Base-by-base conservation (phyloP, 1,284 basidiomycete genomes). In the Ceratobasidium sp. region DNA sequence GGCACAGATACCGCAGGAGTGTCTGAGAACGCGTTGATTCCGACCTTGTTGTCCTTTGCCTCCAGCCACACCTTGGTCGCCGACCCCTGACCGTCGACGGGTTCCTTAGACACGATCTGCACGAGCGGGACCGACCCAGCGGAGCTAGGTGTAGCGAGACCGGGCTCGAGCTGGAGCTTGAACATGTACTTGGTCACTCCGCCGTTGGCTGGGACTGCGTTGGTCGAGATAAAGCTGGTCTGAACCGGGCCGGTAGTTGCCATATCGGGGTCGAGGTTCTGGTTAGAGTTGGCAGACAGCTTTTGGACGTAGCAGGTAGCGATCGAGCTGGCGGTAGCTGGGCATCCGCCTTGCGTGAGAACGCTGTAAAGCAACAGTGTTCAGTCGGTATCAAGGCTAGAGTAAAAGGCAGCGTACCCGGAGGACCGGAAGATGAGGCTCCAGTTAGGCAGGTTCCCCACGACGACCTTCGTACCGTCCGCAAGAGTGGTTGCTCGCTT, bases 41-140 rank as follows among this genome's bases (percentile, higher is more conserved):
- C 60, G 20, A 40, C 60, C 4, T 39, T 3, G 33, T 63, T 63
- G 12, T 63, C 33, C 20, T 26, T 20, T 9, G 23, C 39, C 6
- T 49, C 73, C 49, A 53, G 40, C 51, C 23, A 53, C 5, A 51
- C 73, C 20, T 76, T 76, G n/a, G 73, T 67, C 58, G 40, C 15
- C 4, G 56, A 66, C 4, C 63, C 63, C 26, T 63, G 61, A 28
- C 51, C 51, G 3, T 63, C 60, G 26, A 68, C 20, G 13, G 73
- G 63, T 39, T 67, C 63, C 40, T 76, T 67, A 15, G 73, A 76
- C 51, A 76, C 63, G 49, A 76, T 39, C 40, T 58, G 51, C 13
- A 67, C 63, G 23, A 67, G 20, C 42, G 49, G 28, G 10, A 76
- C 26, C 6, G 40, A 7, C 3, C 60, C 60, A 42, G 49, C 46